phyloP scores from a whole-genome alignment of 179 eudicot genomes.

The Pouteria campechiana region DNA sequence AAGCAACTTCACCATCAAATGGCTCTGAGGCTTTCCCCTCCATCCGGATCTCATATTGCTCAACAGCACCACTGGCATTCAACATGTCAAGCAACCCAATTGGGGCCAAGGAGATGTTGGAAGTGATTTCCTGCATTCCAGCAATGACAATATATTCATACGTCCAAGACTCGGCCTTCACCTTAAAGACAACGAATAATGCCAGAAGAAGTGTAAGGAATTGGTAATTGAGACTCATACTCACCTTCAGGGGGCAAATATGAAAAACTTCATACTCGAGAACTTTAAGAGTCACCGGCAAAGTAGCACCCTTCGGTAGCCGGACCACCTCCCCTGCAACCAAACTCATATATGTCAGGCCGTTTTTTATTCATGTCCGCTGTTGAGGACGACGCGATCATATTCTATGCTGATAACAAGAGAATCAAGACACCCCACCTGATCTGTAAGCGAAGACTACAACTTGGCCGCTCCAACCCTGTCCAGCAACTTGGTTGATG shows the following conservation, averaged over 20 bases:
- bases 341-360: not conserved
- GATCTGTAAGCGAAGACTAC: slow-evolving; percentile 49
- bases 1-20: slow-evolving; percentile 17
- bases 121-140: slow-evolving; percentile 40
- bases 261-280: slow-evolving; percentile 86
- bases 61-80: slow-evolving; percentile 74
- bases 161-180: too few species aligned
- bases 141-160: too few species aligned
- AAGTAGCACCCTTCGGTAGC: slow-evolving; percentile 49
- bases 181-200: too few species aligned
- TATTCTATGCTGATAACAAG: too few species aligned
- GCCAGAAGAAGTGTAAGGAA: not conserved
- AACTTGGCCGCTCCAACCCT: slow-evolving; percentile 62
- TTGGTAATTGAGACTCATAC: not conserved
- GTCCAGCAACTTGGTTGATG: slow-evolving; percentile 45
- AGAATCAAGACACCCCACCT: slow-evolving; percentile 31
- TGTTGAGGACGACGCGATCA: too few species aligned
- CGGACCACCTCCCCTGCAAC: slow-evolving; percentile 50
- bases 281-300: slow-evolving; percentile 76
- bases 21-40: slow-evolving; percentile 10
- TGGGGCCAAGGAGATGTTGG: slow-evolving; percentile 58
- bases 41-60: slow-evolving; percentile 28
- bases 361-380: too few species aligned
- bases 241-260: slow-evolving; percentile 68
- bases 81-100: slow-evolving; percentile 83